Evolutionary conservation across 768 basidiomycete genomes (phyloP).

Genomic region (Antrodiella citrinella): DNA sequence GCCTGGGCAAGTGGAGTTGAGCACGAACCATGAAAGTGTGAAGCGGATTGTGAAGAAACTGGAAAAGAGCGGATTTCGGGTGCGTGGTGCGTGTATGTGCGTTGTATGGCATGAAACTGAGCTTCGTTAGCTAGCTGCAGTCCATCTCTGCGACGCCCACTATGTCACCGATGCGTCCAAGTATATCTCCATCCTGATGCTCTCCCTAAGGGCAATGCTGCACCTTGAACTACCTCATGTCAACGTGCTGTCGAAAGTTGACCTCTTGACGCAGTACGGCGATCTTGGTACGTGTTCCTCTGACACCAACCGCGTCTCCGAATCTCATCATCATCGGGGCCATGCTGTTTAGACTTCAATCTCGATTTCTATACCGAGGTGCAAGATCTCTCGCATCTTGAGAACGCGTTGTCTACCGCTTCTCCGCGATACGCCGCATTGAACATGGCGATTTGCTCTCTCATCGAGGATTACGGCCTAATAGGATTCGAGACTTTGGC

Average conservation of each 20-base stretch:
- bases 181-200: constrained; percentile 86
- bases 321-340: neutral
- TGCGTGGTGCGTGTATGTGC: constrained; percentile 34
- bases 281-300: constrained; percentile 60
- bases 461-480: constrained; percentile 90
- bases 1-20: constrained; percentile 95
- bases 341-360: constrained; percentile 74
- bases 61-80: constrained; percentile 73
- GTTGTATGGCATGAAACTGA: constrained; percentile 1
- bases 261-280: constrained; percentile 84
- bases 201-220: constrained; percentile 94
- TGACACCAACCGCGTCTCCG: neutral
- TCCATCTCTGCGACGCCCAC: constrained; percentile 94
- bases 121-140: constrained; percentile 67
- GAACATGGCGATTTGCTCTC: constrained; percentile 83
- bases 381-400: constrained; percentile 86
- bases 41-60: constrained; percentile 70
- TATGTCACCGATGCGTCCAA: constrained; percentile 95
- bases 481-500: constrained; percentile 97
- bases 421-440: constrained; percentile 68
- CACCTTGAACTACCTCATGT: constrained; percentile 97
- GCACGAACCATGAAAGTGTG: constrained; percentile 90
- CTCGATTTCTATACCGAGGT: constrained; percentile 98
- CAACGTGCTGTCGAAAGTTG: constrained; percentile 94
- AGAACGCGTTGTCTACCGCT: constrained; percentile 57